Evolutionary conservation across 768 basidiomycete species (phyloP), one percentile per base, ranked within the genome.

Genomic region (Mycena latifolia): DNA sequence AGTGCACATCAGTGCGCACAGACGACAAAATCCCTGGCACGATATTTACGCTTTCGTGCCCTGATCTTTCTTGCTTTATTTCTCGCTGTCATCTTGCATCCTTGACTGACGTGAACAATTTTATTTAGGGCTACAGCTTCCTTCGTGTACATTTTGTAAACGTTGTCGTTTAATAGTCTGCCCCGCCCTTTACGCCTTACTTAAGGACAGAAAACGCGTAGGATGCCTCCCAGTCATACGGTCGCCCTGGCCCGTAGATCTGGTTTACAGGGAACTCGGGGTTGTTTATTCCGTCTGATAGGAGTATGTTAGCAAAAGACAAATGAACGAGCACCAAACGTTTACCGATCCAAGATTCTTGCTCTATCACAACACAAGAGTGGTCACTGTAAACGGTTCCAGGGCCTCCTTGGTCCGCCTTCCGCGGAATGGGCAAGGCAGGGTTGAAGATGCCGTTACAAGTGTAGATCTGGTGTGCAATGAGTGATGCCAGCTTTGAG

Each of bases 281-380:
- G 53, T 83, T 81, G 75, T 86, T 85, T 60, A 85, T 84, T 15
- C 79, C 83, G 69, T 84, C 68, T 64, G 18, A n/a, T n/a, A n/a
- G n/a, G n/a, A n/a, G n/a, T n/a, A n/a, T n/a, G n/a, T n/a, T n/a
- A 6, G 20, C 27, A 22, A 35, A 10, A 8, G 8, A 45, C 3
- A 11, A 27, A 29, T 31, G 17, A 20, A 60, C 45, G 12, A 39
- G 37, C 37, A 39, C 7, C 37, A 18, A 17, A 9, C 24, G 14
- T 8, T 3, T n/a, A 56, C 65, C 84, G 27, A 85, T 83, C 53
- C 76, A 73, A 25, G 77, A 76, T 69, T 82, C 80, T 31, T 80
- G 82, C 67, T 86, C 84, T 33, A 86, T 78, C 25, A 81, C 84
- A 0, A 85, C 65, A 57, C 80, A 82, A 9, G 80, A 80, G 60